phyloP scores from a whole-genome alignment of 228 moss, liverwort and hornwort species.

The Sphagnum magellanicum region DNA sequence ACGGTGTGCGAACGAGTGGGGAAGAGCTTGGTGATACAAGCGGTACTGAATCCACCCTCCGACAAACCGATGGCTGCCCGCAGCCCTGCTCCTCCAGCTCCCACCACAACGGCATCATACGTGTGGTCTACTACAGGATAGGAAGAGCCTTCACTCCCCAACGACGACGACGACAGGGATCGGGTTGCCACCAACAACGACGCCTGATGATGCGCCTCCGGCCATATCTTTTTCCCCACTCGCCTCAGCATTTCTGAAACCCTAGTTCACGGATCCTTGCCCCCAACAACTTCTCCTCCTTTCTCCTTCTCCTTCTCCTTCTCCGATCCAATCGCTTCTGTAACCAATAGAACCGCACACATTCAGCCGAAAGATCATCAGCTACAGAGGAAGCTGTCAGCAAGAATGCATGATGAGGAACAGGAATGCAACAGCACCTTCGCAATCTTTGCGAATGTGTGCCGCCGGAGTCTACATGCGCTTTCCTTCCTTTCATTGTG shows the following conservation, averaged over 20 bases:
- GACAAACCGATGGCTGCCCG: conserved; percentile 94
- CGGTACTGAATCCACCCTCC: conserved; percentile 83
- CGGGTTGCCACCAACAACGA: conserved; percentile 17
- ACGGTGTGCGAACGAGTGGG: conserved; percentile 98
- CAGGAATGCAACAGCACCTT: too few species aligned
- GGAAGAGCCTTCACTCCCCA: conserved; percentile 30
- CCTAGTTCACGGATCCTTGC: neutral
- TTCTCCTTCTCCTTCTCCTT: too few species aligned
- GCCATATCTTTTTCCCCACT: conserved; percentile 24
- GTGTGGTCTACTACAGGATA: conserved; percentile 90
- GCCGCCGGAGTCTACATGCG: too few species aligned
- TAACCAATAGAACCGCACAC: too few species aligned
- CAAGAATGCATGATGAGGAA: too few species aligned
- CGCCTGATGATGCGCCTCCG: conserved; percentile 7
- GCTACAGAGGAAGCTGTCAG: too few species aligned
- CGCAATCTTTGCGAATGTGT: too few species aligned
- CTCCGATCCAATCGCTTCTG: too few species aligned
- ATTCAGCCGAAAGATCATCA: too few species aligned
- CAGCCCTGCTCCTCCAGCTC: conserved; percentile 92
- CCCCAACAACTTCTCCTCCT: too few species aligned
- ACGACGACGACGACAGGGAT: conserved; percentile 16
- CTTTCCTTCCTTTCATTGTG: too few species aligned
- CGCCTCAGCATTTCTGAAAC: conserved; percentile 28
- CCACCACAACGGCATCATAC: conserved; percentile 89
- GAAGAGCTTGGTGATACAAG: conserved; percentile 95